phyloP scores from a whole-genome alignment of 306 rosid genomes.

The Ochetophila trinervis region DNA sequence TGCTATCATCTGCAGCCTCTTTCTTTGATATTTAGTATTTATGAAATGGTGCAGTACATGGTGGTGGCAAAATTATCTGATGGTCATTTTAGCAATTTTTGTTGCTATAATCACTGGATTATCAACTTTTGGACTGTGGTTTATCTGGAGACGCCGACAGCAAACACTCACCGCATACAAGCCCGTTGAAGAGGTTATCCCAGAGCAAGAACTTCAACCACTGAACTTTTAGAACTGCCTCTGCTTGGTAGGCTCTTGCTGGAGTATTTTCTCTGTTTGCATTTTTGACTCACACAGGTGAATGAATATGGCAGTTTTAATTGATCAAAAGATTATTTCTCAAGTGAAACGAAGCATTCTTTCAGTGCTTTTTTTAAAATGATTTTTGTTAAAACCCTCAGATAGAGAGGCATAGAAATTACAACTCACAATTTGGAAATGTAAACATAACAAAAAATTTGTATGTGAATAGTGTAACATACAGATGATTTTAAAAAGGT shows the following conservation, averaged over 20 bases:
- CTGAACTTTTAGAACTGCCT: slow-evolving; percentile 34
- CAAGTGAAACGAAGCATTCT: slow-evolving; percentile 24
- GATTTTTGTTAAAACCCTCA: slow-evolving; percentile 9
- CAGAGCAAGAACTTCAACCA: slow-evolving; percentile 95
- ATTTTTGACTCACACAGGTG: slow-evolving; percentile 19
- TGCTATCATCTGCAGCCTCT: not conserved
- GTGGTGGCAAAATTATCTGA: slow-evolving; percentile 53
- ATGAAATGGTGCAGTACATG: slow-evolving; percentile 53
- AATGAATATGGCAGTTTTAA: not conserved
- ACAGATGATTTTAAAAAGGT: slow-evolving; percentile 28
- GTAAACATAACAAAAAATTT: slow-evolving; percentile 26
- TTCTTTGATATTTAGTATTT: slow-evolving; percentile 11
- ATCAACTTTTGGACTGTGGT: slow-evolving; percentile 53
- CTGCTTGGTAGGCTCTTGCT: slow-evolving; percentile 21
- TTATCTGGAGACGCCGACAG: slow-evolving; percentile 58
- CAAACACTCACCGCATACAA: slow-evolving; percentile 49
- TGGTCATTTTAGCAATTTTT: slow-evolving; percentile 40
- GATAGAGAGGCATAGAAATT: slow-evolving; percentile 32
- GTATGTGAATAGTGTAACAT: slow-evolving; percentile 40
- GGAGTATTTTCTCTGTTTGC: slow-evolving; percentile 15
- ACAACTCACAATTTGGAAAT: slow-evolving; percentile 14
- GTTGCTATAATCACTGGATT: slow-evolving; percentile 46
- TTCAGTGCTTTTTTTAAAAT: slow-evolving; percentile 3
- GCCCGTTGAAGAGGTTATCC: slow-evolving; percentile 56
- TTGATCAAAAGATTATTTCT: slow-evolving; percentile 36